Evolutionary conservation across 208 protist species (phyloP).

Genomic region (Acanthamoeba lenticulata): DNA sequence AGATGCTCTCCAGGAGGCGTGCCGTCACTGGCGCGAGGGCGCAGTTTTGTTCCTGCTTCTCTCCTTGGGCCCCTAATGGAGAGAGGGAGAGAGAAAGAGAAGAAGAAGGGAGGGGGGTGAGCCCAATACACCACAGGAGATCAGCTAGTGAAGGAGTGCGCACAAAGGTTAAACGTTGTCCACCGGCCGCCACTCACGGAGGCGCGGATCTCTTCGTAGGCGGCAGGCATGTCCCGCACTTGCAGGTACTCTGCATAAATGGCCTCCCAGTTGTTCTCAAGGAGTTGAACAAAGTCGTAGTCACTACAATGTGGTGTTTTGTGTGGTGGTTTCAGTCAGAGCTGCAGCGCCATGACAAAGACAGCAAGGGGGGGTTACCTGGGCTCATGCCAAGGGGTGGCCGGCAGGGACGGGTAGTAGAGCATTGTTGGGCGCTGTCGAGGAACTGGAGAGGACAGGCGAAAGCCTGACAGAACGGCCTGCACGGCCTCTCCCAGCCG

Average conservation of each 20-base stretch:
- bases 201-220: conserved; percentile 18
- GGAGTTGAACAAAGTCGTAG: background rate
- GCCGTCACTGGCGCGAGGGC: conserved; percentile 36
- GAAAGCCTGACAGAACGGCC: background rate
- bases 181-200: conserved; percentile 52
- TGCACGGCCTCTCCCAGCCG: conserved; percentile 37
- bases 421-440: conserved; percentile 25
- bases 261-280: conserved; percentile 23
- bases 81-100: background rate
- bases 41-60: conserved; percentile 61
- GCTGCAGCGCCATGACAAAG: background rate
- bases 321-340: background rate
- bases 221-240: background rate
- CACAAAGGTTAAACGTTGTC: conserved; percentile 49
- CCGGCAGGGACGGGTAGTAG: conserved; percentile 31
- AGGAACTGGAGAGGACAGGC: background rate
- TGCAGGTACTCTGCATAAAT: conserved; percentile 39
- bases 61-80: background rate
- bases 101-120: background rate
- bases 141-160: background rate
- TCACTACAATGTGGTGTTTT: background rate
- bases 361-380: background rate
- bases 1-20: conserved; percentile 58
- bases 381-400: conserved; percentile 52
- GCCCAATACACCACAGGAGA: background rate